Conservation (phyloP, 257 asterid genomes). For the Salvia rosmarinus region DNA sequence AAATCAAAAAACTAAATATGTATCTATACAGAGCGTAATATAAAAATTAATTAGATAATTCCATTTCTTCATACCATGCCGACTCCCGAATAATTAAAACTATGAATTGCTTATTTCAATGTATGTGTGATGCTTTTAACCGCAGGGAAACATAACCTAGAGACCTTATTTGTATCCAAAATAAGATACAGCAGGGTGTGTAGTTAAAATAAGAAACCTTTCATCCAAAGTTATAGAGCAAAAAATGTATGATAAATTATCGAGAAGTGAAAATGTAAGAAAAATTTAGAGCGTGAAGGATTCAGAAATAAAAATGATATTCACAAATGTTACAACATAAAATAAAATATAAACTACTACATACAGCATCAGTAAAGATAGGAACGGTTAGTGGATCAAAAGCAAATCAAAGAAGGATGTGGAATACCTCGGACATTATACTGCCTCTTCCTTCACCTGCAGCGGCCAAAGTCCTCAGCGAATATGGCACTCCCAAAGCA, state of each 20-base stretch:
- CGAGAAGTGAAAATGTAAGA: too few relatives aligned
- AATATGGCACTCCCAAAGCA: conserved; percentile 65
- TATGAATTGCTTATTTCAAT: too few relatives aligned
- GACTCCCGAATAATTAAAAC: background rate
- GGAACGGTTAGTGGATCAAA: background rate
- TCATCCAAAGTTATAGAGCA: too few relatives aligned
- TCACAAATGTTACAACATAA: background rate
- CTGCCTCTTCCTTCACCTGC: conserved; percentile 79
- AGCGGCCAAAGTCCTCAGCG: conserved; percentile 64
- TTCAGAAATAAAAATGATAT: background rate
- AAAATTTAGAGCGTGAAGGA: too few relatives aligned
- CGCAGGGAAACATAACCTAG: background rate
- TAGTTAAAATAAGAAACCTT: too few relatives aligned
- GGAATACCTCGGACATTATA: conserved; percentile 80
- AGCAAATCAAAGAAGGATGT: conserved; percentile 15
- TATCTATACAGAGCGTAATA: background rate
- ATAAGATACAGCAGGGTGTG: too few relatives aligned
- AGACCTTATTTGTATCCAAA: background rate
- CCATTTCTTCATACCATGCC: background rate
- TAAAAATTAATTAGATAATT: background rate
- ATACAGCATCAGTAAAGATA: background rate
- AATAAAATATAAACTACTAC: background rate
- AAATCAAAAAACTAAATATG: background rate
- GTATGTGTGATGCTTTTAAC: background rate
- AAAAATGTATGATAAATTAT: too few relatives aligned